phyloP scores from a whole-genome alignment of 2,329 filamentous ascomycete species.

The Sporothrix brasiliensis region DNA sequence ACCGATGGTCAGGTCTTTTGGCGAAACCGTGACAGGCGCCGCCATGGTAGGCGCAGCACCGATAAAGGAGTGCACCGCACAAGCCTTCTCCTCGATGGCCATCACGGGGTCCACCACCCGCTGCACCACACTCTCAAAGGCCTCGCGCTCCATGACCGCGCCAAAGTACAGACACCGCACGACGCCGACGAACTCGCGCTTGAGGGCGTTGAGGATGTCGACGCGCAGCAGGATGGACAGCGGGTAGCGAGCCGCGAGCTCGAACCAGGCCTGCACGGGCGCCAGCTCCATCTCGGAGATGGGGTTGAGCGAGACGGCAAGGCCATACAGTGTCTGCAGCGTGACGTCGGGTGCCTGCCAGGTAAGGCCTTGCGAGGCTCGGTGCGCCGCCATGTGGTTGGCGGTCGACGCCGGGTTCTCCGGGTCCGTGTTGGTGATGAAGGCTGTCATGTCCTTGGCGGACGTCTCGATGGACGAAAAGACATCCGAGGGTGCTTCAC shows the following conservation, averaged over 20 bases:
- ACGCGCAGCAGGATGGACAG: conserved; percentile 45
- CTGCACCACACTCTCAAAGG: conserved; percentile 52
- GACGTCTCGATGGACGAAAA: conserved; percentile 37
- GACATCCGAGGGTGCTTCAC: conserved; percentile 45
- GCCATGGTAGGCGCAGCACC: not conserved
- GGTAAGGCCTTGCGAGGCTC: conserved; percentile 36
- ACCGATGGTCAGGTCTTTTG: conserved; percentile 2
- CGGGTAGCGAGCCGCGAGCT: conserved; percentile 51
- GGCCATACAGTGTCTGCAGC: conserved; percentile 49
- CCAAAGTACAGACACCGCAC: conserved; percentile 55
- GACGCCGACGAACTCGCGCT: conserved; percentile 48
- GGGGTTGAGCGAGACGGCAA: conserved; percentile 51
- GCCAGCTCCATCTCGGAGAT: conserved; percentile 49
- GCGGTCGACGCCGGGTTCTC: conserved; percentile 14
- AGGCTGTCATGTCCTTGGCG: conserved; percentile 33
- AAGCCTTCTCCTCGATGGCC: conserved; percentile 24
- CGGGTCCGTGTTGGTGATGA: conserved; percentile 28
- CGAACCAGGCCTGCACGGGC: conserved; percentile 60
- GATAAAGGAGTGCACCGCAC: not conserved
- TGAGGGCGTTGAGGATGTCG: conserved; percentile 45
- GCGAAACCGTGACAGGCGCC: conserved; percentile 4
- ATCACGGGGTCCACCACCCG: conserved; percentile 45
- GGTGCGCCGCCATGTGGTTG: conserved; percentile 18
- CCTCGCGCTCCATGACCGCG: conserved; percentile 51
- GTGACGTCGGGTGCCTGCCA: conserved; percentile 50